Conservation (phyloP, 2,329 filamentous ascomycete species). For the Basipetospora chlamydospora region DNA sequence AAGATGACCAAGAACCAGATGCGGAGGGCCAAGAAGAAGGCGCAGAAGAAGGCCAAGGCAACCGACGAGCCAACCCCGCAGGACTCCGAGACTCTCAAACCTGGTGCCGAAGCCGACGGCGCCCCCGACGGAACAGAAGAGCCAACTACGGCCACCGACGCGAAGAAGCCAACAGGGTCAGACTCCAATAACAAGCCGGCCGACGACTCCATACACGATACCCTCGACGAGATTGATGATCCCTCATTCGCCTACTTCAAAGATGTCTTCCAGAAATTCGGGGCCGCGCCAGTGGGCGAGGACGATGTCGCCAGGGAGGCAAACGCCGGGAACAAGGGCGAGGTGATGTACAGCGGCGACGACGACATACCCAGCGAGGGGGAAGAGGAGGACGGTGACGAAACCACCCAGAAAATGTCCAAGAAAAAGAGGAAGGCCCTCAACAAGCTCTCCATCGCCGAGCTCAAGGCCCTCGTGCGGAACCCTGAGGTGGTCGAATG, state of each 20-base stretch:
- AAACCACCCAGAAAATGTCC: constrained; percentile 58
- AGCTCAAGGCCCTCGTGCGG: constrained; percentile 80
- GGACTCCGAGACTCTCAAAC: constrained; percentile 29
- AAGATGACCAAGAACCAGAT: constrained; percentile 92
- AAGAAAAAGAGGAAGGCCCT: constrained; percentile 91
- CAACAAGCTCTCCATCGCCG: constrained; percentile 85
- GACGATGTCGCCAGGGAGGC: constrained; percentile 50
- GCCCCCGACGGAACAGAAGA: constrained; percentile 27
- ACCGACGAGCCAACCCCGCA: constrained; percentile 15
- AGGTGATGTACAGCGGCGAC: constrained; percentile 71
- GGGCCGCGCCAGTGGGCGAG: constrained; percentile 47
- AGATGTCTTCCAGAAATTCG: constrained; percentile 69
- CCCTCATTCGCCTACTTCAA: constrained; percentile 75
- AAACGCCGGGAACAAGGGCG: constrained; percentile 61
- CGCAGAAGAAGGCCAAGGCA: constrained; percentile 51
- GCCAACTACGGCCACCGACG: constrained; percentile 17
- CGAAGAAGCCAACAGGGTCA: background rate
- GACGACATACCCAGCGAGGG: constrained; percentile 78
- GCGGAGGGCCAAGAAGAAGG: constrained; percentile 87
- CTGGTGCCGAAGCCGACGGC: constrained; percentile 17
- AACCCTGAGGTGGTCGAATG: constrained; percentile 94
- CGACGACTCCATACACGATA: constrained; percentile 16
- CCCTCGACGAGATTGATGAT: constrained; percentile 37
- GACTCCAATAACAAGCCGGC: constrained; percentile 14
- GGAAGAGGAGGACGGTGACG: constrained; percentile 71